Percentiles rank a stretch among this genome's conserved stretches.
Evolutionary conservation across 2,329 filamentous ascomycete species (phyloP).

Genomic region (Penicillium sumatraense): DNA sequence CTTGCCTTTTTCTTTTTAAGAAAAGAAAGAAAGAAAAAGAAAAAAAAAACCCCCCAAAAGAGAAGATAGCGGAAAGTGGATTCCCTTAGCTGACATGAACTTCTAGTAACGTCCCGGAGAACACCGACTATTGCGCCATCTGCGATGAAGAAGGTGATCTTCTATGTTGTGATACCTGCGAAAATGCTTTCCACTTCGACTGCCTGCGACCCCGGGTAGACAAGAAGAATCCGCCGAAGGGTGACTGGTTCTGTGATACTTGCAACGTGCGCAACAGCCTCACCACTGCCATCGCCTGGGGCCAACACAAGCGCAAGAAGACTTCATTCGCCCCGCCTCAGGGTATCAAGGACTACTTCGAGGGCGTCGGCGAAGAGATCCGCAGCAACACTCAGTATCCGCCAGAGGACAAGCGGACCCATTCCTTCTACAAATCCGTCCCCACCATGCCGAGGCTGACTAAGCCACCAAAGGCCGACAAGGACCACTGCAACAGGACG

Average conservation of each 20-base stretch:
- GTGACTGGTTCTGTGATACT: constrained; percentile 81
- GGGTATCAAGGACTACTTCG: constrained; percentile 74
- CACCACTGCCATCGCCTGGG: constrained; percentile 65
- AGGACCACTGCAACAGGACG: constrained; percentile 4
- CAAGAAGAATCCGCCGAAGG: constrained; percentile 66
- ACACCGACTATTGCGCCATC: constrained; percentile 87
- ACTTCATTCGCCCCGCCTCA: constrained; percentile 74
- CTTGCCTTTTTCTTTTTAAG: constrained; percentile 2
- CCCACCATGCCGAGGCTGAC: constrained; percentile 30
- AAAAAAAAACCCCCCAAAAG: neutral
- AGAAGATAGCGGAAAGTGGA: neutral
- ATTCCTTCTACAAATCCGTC: constrained; percentile 22
- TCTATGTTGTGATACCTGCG: constrained; percentile 92
- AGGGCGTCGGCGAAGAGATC: constrained; percentile 77
- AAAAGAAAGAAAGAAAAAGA: neutral
- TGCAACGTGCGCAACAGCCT: constrained; percentile 60
- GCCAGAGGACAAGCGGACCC: constrained; percentile 12
- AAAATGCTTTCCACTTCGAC: constrained; percentile 84
- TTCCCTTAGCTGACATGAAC: constrained; percentile 17
- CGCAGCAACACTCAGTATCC: constrained; percentile 65
- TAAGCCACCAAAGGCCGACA: constrained; percentile 22
- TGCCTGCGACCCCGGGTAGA: constrained; percentile 83
- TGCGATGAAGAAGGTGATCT: constrained; percentile 84
- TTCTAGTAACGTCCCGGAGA: constrained; percentile 57
- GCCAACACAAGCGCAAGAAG: constrained; percentile 69